phyloP scores from a whole-genome alignment of 2,329 filamentous ascomycete species.

The Paraphoma chrysanthemicola region DNA sequence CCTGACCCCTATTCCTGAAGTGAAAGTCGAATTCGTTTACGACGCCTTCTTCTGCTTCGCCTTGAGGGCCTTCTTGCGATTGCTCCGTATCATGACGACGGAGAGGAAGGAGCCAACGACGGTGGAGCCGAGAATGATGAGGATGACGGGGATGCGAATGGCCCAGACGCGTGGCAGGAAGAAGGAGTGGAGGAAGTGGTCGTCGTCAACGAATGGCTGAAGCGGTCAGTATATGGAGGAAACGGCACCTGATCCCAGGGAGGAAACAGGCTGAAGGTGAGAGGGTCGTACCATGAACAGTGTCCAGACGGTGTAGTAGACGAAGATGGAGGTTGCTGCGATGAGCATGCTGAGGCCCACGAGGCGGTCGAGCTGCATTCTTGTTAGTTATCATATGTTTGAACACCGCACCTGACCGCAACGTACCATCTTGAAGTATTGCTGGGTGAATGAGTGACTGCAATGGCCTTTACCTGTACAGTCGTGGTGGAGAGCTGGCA shows the following conservation, averaged over 20 bases:
- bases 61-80: constrained; percentile 96
- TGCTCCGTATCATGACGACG: constrained; percentile 98
- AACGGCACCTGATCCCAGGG: neutral
- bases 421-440: constrained; percentile 39
- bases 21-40: constrained; percentile 19
- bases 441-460: constrained; percentile 23
- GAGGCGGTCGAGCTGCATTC: constrained; percentile 83
- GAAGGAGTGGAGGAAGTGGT: constrained; percentile 90
- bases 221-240: neutral
- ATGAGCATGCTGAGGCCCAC: constrained; percentile 79
- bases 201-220: constrained; percentile 95
- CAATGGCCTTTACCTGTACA: constrained; percentile 10
- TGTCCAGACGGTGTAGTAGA: constrained; percentile 98
- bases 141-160: constrained; percentile 96
- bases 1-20: neutral
- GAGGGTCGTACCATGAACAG: constrained; percentile 80
- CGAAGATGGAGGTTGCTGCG: constrained; percentile 74
- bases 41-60: constrained; percentile 87
- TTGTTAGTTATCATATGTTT: constrained; percentile 5
- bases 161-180: constrained; percentile 99
- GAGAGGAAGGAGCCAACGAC: constrained; percentile 96
- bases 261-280: neutral
- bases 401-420: too few relatives aligned
- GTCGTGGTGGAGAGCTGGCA: constrained; percentile 23
- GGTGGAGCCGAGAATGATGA: constrained; percentile 87